Percentiles rank a stretch among this genome's conserved stretches.
Conservation (phyloP, 805 yeast genomes). For the Blastobotrys mokoenaii region DNA sequence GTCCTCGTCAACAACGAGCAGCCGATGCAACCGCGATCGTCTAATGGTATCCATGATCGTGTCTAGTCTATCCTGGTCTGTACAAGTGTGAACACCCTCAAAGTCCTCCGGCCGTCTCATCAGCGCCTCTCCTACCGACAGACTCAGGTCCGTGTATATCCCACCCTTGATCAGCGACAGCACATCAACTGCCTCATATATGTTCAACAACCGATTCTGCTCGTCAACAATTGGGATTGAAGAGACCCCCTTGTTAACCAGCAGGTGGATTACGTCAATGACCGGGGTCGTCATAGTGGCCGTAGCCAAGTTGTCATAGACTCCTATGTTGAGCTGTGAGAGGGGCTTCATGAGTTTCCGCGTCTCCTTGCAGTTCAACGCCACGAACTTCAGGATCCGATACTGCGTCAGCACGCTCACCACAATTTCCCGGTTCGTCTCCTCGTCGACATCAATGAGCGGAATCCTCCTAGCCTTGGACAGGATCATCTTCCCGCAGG, state of each 20-base stretch:
- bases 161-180: constrained; percentile 90
- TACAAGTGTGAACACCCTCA: constrained; percentile 96
- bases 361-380: constrained; percentile 92
- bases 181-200: constrained; percentile 94
- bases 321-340: constrained; percentile 54
- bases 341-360: constrained; percentile 72
- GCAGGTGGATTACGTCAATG: constrained; percentile 77
- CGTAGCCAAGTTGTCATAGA: constrained; percentile 47
- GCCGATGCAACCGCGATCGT: constrained; percentile 81
- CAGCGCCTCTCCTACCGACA: constrained; percentile 92
- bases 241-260: constrained; percentile 74
- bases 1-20: constrained; percentile 82
- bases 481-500: constrained; percentile 84
- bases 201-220: constrained; percentile 61
- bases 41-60: constrained; percentile 90
- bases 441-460: constrained; percentile 87
- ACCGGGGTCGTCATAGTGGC: constrained; percentile 90
- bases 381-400: constrained; percentile 89
- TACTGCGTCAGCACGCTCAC: constrained; percentile 94
- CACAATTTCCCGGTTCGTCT: constrained; percentile 85
- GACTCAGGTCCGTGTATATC: constrained; percentile 77
- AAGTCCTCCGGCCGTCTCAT: constrained; percentile 91
- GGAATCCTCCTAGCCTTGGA: constrained; percentile 91
- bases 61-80: constrained; percentile 73
- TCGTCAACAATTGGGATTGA: constrained; percentile 91